Evolutionary conservation across 1,284 basidiomycete genomes (phyloP), one percentile per base, ranked within the genome.

Genomic region (Marasmius tenuissimus): DNA sequence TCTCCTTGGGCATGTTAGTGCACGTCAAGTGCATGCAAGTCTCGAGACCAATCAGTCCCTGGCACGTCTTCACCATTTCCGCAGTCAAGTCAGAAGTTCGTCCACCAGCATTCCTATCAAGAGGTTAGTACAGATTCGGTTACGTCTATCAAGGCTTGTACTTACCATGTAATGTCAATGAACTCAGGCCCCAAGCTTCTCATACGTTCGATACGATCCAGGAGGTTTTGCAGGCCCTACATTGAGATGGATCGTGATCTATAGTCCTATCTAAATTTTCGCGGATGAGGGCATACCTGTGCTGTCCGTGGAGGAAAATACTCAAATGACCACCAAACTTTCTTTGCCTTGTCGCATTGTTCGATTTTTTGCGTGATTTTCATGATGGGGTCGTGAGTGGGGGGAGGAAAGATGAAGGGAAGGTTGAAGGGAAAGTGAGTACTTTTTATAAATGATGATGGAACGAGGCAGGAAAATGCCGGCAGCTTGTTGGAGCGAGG

Each of bases 1-100:
- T 97, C 73, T 93, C 91, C 71, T 84, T 85, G 33, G 94, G 95
- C 96, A 98, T 97, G 78, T 98, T 98, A 39, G 97, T 99, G 74
- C 97, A 99, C 48, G 96, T 98, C 66, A 99, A 78, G 77, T 99
- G 97, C 93, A 99, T 96, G 79, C 96, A 98, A 27, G 94, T 95
- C 80, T 98, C 95, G 52, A 98, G 85, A 2, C 96, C 96, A 73
- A 98, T 93, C 34, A 94, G 80, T 60, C 92, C 85, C 76, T 97
- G 94, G 71, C 93, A 96, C 50, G 94, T 96, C 79, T 97, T 96
- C 67, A 99, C 96, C 78, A 99, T 91, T 71, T 96, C 93, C n/a
- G 91, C 88, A 8, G 94, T 96, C 62, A 97, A 78, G 71, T 96
- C 94, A 56, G 94, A 96, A 22, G 96, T 97, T 64, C 96, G 86